Evolutionary conservation across 176 grass and related monocot genomes (phyloP).

Genomic region (Olyra latifolia): DNA sequence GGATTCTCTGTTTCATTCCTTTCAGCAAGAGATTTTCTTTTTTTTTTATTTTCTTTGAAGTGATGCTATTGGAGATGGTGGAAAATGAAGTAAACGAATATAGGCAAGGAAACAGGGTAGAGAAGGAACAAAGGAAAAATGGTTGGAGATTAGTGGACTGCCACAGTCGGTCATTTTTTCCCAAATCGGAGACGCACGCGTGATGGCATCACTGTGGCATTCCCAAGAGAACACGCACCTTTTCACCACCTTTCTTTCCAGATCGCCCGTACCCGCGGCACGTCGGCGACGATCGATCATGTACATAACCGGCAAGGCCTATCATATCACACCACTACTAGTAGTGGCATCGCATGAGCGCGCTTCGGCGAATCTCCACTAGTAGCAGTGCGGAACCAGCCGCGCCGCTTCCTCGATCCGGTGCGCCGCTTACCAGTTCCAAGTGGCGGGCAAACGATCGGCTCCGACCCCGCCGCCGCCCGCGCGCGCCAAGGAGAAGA

Average conservation of each 20-base stretch:
- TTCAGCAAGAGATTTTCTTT: too few relatives aligned
- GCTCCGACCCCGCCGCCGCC: not conserved
- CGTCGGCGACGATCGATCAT: not conserved
- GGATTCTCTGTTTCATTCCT: too few relatives aligned
- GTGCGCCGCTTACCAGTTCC: not conserved
- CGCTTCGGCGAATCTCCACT: not conserved
- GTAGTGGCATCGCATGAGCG: not conserved
- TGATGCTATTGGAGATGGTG: too few relatives aligned
- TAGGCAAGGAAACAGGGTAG: too few relatives aligned
- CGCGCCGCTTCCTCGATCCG: not conserved
- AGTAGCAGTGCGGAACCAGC: not conserved
- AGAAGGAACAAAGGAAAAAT: too few relatives aligned
- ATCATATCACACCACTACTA: not conserved
- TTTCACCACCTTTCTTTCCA: not conserved
- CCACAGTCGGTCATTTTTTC: too few relatives aligned
- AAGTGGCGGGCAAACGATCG: not conserved
- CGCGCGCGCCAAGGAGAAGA: not conserved
- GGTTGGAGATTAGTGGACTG: too few relatives aligned
- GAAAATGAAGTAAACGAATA: too few relatives aligned
- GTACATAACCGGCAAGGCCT: not conserved
- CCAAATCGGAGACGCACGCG: not conserved
- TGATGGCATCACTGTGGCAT: slow-evolving; percentile 1
- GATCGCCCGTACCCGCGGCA: not conserved
- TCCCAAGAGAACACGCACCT: not conserved
- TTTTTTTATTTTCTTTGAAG: too few relatives aligned